Conservation (phyloP, 176 grass and related monocot species). For the Eremochloa ophiuroides region DNA sequence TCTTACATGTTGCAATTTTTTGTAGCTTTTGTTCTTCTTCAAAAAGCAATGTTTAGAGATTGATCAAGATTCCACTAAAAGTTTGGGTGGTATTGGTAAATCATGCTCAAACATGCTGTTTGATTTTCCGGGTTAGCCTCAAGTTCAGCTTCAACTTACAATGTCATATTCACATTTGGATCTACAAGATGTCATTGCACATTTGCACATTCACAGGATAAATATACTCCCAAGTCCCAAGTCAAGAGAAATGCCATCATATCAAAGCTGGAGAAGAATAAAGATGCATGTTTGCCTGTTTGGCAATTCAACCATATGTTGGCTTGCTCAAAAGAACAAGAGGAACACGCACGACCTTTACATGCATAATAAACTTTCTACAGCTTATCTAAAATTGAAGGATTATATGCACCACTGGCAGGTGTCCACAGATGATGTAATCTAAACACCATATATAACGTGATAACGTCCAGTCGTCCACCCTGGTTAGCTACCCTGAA, state of each 20-base stretch:
- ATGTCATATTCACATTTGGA: too few species aligned
- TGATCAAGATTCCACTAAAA: neutral
- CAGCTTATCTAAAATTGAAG: conserved; percentile 9
- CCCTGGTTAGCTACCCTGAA: conserved; percentile 17
- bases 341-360: neutral
- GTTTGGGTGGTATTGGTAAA: too few species aligned
- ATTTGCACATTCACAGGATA: neutral
- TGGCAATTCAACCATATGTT: neutral
- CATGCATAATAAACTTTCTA: neutral
- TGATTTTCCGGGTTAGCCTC: too few species aligned
- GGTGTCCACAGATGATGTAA: neutral
- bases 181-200: too few species aligned
- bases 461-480: neutral
- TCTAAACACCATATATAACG: neutral
- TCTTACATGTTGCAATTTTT: neutral
- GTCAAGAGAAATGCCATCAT: neutral
- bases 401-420: neutral
- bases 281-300: neutral
- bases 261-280: neutral
- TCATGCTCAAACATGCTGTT: too few species aligned
- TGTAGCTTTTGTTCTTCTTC: neutral
- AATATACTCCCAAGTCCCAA: neutral
- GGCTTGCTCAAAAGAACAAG: neutral
- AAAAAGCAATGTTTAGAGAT: neutral
- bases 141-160: too few species aligned